These are phyloP conservation scores for Didymella lethalis DNA, from an alignment of 2,329 filamentous ascomycete genomes.

Conservation along the genomic window DNA sequence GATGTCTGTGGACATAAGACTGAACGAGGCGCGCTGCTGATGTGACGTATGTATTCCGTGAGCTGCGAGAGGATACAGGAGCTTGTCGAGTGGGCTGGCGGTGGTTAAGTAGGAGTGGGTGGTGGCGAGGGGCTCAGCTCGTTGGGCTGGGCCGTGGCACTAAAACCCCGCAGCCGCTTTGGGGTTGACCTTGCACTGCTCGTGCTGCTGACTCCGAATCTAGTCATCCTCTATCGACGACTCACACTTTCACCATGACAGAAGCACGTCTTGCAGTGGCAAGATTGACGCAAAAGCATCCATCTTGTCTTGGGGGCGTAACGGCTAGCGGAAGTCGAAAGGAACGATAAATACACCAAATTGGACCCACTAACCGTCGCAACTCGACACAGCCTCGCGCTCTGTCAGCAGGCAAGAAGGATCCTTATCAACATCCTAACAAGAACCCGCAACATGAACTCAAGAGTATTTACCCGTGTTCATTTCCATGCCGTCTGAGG, in stretches of 20 bases:
- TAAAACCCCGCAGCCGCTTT: conserved; percentile 12
- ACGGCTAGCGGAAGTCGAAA: neutral
- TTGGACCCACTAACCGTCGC: neutral
- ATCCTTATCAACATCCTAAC: neutral
- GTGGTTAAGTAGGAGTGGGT: conserved; percentile 6
- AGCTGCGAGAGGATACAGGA: conserved; percentile 9
- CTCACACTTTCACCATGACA: neutral
- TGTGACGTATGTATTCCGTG: conserved; percentile 16
- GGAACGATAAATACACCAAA: neutral
- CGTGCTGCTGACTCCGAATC: conserved; percentile 7
- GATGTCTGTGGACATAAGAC: conserved; percentile 50
- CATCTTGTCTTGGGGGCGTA: too few relatives aligned
- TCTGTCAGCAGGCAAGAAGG: neutral
- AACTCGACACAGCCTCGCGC: neutral
- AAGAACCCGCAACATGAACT: neutral
- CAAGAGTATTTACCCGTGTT: neutral
- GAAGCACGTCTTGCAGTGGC: neutral
- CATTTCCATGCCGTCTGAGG: neutral
- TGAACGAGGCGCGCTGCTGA: conserved; percentile 43
- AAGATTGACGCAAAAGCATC: neutral
- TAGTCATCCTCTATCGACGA: conserved; percentile 1
- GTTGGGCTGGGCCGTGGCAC: neutral
- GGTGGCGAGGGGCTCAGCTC: conserved; percentile 13
- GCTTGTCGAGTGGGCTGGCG: conserved; percentile 2
- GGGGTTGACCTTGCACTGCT: neutral